Evolutionary conservation across 768 basidiomycete genomes (phyloP), one percentile per base, ranked within the genome.

Genomic region (Lactifluus hygrophoroides): DNA sequence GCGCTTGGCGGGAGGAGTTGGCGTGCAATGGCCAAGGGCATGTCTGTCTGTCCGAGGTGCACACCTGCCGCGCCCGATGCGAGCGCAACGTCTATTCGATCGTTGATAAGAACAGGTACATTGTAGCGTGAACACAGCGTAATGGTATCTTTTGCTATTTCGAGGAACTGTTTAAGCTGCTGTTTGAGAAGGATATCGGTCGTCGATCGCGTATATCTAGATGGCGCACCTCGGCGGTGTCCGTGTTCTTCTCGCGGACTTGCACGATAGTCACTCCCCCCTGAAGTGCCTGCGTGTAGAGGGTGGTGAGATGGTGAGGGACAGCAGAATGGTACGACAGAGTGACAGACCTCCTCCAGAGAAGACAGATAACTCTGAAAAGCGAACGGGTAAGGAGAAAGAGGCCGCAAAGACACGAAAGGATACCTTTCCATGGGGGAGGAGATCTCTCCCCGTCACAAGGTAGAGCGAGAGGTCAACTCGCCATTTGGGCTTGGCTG

Each of bases 221-320:
- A 25, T 13, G 50, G 49, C 81, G 65, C 48, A 88, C 91, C 72
- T 93, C 88, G 23, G 79, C 78, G 0, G 92, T 94, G 60, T 94
- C 91, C 0, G 79, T 71, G 11, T 80, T 71, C 70, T 97, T 97
- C 71, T 97, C 94, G 37, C 93, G 79, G 17, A 95, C 76, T 71
- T 96, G 94, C 5, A 96, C 90, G 47, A 94, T 67, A 1, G 91
- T 93, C 1, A 95, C 92, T 2, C 93, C 94, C 10, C 94, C 94
- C 67, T 82, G 74, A 16, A 95, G 74, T 2, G 92, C 78, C 90
- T 93, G 55, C 23, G 40, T 53, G 51, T 19, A 59, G 9, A 43
- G 32, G 6, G 14, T 21, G 3, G 35, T 51, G 19, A 51, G 47
- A 16, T 1, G 3, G 25, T 46, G 32, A 50, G 9, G 10, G 1